phyloP scores from a whole-genome alignment of 331 rosid species.

The Malus hybrid region DNA sequence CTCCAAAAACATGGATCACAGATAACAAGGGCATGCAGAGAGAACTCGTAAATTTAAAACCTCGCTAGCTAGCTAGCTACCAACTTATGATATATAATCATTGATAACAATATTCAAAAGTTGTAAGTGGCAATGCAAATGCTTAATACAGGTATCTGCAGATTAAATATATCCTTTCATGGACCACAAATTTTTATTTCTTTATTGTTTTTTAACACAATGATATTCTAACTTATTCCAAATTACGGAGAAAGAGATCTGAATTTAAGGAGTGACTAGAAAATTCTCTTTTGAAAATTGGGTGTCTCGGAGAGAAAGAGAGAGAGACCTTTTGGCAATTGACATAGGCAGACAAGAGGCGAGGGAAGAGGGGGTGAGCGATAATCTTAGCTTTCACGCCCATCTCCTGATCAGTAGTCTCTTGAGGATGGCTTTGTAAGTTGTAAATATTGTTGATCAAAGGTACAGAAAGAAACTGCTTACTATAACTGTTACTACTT shows the following conservation, averaged over 20 bases:
- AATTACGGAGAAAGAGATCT: too few species aligned
- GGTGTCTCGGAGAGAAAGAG: not conserved
- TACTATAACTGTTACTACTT: not conserved
- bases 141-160: not conserved
- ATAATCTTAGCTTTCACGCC: constrained; percentile 23
- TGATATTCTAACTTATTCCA: not conserved
- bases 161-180: not conserved
- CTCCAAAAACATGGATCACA: not conserved
- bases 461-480: constrained; percentile 8
- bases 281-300: constrained; percentile 3
- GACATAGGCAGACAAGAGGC: constrained; percentile 24
- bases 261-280: too few species aligned
- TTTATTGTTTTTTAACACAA: not conserved
- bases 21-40: not conserved
- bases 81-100: not conserved
- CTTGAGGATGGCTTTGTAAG: not conserved
- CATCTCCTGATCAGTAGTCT: not conserved
- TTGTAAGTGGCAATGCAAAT: not conserved
- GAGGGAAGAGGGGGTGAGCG: constrained; percentile 38
- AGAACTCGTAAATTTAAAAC: not conserved
- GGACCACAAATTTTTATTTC: not conserved
- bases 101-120: not conserved
- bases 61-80: not conserved
- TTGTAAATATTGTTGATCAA: not conserved
- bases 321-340: constrained; percentile 28